phyloP scores from a whole-genome alignment of 169 alveolate genomes.

The Cryptosporidium sp. region DNA sequence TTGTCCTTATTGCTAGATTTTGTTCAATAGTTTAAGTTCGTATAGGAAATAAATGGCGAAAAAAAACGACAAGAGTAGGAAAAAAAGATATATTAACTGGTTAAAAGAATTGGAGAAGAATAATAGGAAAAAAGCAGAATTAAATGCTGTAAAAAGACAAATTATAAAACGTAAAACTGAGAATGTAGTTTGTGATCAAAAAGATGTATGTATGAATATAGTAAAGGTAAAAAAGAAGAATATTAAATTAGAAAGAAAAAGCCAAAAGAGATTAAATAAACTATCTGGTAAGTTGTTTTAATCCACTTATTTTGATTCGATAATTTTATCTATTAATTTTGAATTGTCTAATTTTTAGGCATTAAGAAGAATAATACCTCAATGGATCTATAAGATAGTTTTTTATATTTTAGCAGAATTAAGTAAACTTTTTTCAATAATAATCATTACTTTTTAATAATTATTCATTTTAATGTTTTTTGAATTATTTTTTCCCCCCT shows the following conservation, averaged over 20 bases:
- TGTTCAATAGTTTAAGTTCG: neutral
- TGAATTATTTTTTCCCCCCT: neutral
- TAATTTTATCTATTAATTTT: no score
- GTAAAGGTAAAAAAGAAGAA: constrained; percentile 42
- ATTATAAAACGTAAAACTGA: neutral
- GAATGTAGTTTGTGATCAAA: neutral
- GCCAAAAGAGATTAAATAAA: constrained; percentile 32
- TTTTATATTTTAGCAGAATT: neutral
- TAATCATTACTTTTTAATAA: neutral
- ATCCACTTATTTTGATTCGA: neutral
- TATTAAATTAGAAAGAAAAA: constrained; percentile 47
- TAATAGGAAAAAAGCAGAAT: neutral
- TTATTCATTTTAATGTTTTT: neutral
- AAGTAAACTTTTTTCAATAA: no score
- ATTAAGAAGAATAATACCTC: constrained; percentile 22
- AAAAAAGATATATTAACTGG: constrained; percentile 45
- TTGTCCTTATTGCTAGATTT: neutral
- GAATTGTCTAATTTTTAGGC: neutral
- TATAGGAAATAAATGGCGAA: constrained; percentile 14
- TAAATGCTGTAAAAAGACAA: neutral
- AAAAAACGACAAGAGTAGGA: constrained; percentile 47
- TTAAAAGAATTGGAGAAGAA: constrained; percentile 33
- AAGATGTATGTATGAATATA: constrained; percentile 20
- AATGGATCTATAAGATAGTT: neutral
- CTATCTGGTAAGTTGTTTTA: constrained; percentile 32